phyloP scores from a whole-genome alignment of 257 asterid genomes.

The Nicotiana tabacum region DNA sequence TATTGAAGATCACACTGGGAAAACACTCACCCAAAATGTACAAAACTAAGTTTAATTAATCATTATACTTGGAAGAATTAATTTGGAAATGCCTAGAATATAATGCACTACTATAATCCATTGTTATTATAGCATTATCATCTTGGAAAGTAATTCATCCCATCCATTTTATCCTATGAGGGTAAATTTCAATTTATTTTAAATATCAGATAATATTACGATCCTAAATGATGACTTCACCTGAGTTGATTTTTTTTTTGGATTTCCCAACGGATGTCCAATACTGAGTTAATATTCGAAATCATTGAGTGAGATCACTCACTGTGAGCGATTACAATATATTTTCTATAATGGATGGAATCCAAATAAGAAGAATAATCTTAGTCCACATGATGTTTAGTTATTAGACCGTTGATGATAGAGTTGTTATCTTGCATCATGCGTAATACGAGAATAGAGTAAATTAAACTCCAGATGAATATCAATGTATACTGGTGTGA shows the following conservation, averaged over 20 bases:
- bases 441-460: neutral
- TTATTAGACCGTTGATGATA: neutral
- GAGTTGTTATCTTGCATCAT: neutral
- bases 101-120: neutral
- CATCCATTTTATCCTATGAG: too few species aligned
- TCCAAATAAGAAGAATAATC: neutral
- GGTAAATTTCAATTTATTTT: too few species aligned
- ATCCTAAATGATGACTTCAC: neutral
- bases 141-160: neutral
- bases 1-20: neutral
- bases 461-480: too few species aligned
- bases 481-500: neutral
- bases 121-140: neutral
- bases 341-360: neutral
- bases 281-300: too few species aligned
- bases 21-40: neutral
- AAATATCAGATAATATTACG: too few species aligned
- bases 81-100: neutral
- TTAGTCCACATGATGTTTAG: neutral
- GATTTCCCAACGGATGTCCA: too few species aligned
- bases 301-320: neutral
- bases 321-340: too few species aligned
- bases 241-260: too few species aligned
- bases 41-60: neutral
- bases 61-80: neutral